Evolutionary conservation across 306 rosid species (phyloP).

Genomic region (Citrullus colocynthis): DNA sequence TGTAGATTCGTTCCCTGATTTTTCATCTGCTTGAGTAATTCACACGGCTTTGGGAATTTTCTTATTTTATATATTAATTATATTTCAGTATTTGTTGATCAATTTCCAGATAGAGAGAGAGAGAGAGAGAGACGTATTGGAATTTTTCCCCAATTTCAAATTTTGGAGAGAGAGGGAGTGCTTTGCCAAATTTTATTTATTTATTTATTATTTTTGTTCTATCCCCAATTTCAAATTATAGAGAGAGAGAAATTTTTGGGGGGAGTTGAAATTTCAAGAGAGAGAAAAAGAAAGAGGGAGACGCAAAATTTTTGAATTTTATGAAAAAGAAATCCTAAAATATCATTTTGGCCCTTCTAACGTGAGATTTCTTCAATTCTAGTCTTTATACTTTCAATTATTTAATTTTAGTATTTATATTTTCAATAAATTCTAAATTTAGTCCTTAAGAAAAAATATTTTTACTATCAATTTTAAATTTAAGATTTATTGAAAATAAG

Average conservation of each 20-base stretch:
- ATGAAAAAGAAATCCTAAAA: neutral
- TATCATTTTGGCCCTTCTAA: no score
- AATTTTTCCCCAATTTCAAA: neutral
- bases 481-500: no score
- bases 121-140: neutral
- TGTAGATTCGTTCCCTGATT: neutral
- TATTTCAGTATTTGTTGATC: no score
- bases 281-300: neutral
- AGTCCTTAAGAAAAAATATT: no score
- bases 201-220: neutral
- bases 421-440: neutral
- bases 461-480: no score
- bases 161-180: neutral
- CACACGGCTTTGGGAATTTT: conserved; percentile 19
- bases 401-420: no score
- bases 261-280: conserved; percentile 1
- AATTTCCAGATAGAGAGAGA: neutral
- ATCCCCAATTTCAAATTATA: conserved; percentile 7
- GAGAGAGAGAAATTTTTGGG: neutral
- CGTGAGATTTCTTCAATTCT: no score
- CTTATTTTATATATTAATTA: no score
- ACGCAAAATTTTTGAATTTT: neutral
- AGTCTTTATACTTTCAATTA: no score
- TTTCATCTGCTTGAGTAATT: conserved; percentile 13
- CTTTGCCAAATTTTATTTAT: neutral